Percentiles rank a stretch among this genome's conserved stretches.
These are phyloP conservation scores for Zymoseptoria pseudotritici DNA, from an alignment of 2,329 filamentous ascomycete genomes.

Conservation along the genomic window DNA sequence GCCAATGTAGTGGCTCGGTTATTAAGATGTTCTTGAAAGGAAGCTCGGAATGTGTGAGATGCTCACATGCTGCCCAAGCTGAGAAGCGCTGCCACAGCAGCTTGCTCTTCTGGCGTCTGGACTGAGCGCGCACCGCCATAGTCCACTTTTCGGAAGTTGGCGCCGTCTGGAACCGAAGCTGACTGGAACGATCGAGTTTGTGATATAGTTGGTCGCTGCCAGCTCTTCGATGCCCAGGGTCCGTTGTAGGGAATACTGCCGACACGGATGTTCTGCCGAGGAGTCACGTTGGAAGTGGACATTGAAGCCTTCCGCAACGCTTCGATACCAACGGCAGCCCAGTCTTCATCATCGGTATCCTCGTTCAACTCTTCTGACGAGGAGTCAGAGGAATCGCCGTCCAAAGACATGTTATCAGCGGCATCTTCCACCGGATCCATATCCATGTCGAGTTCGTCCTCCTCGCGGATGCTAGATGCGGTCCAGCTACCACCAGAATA, in stretches of 20 bases:
- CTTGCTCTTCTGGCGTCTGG: slow-evolving; percentile 63
- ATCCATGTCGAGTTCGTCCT: slow-evolving; percentile 50
- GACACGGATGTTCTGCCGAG: slow-evolving; percentile 24
- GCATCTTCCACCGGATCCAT: slow-evolving; percentile 71
- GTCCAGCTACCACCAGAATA: slow-evolving; percentile 54
- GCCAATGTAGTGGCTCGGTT: slow-evolving; percentile 13
- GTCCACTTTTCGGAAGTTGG: neutral
- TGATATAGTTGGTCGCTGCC: slow-evolving; percentile 19
- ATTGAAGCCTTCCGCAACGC: slow-evolving; percentile 62
- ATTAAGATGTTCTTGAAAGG: slow-evolving; percentile 3
- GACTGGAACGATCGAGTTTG: slow-evolving; percentile 12
- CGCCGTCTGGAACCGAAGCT: slow-evolving; percentile 17
- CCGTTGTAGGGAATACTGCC: slow-evolving; percentile 23
- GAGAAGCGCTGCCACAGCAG: slow-evolving; percentile 73
- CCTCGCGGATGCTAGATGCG: slow-evolving; percentile 61
- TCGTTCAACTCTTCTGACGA: slow-evolving; percentile 42
- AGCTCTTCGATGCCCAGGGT: slow-evolving; percentile 20
- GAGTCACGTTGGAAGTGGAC: slow-evolving; percentile 23
- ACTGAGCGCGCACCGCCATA: slow-evolving; percentile 7
- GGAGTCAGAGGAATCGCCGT: slow-evolving; percentile 49
- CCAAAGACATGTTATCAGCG: slow-evolving; percentile 90
- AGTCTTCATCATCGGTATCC: slow-evolving; percentile 91
- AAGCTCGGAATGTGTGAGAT: slow-evolving; percentile 3
- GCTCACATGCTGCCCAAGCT: slow-evolving; percentile 62
- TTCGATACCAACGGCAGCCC: slow-evolving; percentile 81